phyloP scores from a whole-genome alignment of 139 green algal species.

The Chlamydomonas urium region DNA sequence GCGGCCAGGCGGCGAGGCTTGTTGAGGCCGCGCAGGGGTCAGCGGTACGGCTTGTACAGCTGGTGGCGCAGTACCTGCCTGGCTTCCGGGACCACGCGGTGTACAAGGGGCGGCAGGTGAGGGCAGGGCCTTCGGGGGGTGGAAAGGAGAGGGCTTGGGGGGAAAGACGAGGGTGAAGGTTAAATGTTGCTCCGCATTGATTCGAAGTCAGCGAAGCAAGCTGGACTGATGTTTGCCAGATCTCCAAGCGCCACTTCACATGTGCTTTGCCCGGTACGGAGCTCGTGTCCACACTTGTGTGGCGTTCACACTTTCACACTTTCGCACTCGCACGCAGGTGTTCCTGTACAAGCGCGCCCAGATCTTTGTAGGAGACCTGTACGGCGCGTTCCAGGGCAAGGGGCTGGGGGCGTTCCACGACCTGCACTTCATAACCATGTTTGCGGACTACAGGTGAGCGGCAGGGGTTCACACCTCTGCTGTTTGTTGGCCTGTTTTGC shows the following conservation, averaged over 20 bases:
- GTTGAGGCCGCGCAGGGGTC: slow-evolving; percentile 58
- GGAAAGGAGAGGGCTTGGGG: too few relatives aligned
- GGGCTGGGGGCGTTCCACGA: slow-evolving; percentile 75
- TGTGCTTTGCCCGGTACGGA: too few relatives aligned
- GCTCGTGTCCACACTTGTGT: too few relatives aligned
- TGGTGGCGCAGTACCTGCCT: slow-evolving; percentile 66
- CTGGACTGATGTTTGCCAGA: too few relatives aligned
- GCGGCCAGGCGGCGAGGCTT: slow-evolving; percentile 61
- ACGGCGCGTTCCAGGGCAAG: slow-evolving; percentile 71
- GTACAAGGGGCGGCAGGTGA: slow-evolving; percentile 53
- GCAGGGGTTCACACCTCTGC: background rate
- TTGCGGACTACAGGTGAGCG: slow-evolving; percentile 75
- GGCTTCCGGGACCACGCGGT: slow-evolving; percentile 82
- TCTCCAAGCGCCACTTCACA: too few relatives aligned
- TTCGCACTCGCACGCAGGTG: slow-evolving; percentile 85
- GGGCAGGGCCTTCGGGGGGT: too few relatives aligned
- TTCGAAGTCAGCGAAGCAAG: too few relatives aligned
- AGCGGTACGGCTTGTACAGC: slow-evolving; percentile 61
- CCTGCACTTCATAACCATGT: slow-evolving; percentile 86
- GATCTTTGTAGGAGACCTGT: slow-evolving; percentile 92
- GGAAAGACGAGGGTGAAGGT: too few relatives aligned
- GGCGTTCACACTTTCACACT: too few relatives aligned
- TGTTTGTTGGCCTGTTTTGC: too few relatives aligned
- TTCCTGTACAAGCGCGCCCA: slow-evolving; percentile 94
- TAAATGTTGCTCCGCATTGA: too few relatives aligned